phyloP scores from a whole-genome alignment of 169 alveolate species.

The Eimeria praecox region DNA sequence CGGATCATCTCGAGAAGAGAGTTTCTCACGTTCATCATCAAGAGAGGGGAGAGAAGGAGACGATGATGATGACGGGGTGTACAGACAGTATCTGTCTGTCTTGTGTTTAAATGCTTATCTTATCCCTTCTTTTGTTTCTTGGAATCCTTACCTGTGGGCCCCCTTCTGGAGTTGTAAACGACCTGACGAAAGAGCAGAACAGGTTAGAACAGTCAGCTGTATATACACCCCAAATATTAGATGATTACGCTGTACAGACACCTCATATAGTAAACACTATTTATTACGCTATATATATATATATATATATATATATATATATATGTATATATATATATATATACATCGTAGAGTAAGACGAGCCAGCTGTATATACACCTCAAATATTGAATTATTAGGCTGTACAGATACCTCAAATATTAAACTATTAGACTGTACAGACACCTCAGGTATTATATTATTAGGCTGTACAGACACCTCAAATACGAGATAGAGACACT shows the following conservation, averaged over 20 bases:
- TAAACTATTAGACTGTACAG: no score
- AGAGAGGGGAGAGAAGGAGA: no score
- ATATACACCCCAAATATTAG: neutral
- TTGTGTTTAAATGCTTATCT: constrained; percentile 72
- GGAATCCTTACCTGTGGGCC: constrained; percentile 83
- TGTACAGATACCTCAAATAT: neutral
- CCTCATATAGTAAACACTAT: no score
- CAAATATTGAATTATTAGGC: neutral
- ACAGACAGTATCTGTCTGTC: constrained; percentile 45
- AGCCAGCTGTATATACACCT: neutral
- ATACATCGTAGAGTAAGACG: no score
- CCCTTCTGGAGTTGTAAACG: constrained; percentile 82
- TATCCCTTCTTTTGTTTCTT: constrained; percentile 74
- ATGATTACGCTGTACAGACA: neutral
- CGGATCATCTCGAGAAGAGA: no score
- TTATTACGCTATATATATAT: no score
- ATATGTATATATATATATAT: no score
- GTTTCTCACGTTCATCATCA: no score
- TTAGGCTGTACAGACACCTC: no score
- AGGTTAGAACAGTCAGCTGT: constrained; percentile 15
- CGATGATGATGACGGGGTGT: neutral
- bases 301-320: no score
- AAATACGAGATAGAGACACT: no score
- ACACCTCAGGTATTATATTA: no score
- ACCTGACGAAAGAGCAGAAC: constrained; percentile 74